A percentile compares a stretch with the other conserved stretches of the same genome.
Conservation (phyloP, 2,329 filamentous ascomycete species). For the Trichophyton schoenleinii region DNA sequence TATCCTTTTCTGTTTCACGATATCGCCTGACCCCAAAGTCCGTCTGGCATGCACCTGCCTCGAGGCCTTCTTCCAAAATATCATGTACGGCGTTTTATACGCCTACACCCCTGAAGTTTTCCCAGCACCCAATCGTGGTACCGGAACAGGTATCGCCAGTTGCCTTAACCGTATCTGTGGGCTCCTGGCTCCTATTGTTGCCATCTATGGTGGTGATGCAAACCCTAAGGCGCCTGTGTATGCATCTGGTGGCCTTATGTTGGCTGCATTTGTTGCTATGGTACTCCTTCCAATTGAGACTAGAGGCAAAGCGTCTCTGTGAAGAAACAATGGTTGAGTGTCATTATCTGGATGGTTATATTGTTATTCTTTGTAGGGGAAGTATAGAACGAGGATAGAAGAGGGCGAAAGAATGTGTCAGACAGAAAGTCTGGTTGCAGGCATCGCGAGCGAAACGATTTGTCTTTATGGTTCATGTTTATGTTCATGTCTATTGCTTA, state of each 20-base stretch:
- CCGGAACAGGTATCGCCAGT: conserved; percentile 39
- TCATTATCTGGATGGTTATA: not conserved
- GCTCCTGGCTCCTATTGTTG: conserved; percentile 35
- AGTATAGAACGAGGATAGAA: not conserved
- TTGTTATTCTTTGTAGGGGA: not conserved
- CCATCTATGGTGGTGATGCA: conserved; percentile 27
- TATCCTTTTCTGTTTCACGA: conserved; percentile 44
- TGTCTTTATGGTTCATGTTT: not conserved
- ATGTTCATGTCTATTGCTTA: not conserved
- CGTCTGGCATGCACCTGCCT: conserved; percentile 42
- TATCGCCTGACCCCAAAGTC: conserved; percentile 35
- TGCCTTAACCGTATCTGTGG: conserved; percentile 35
- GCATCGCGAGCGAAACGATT: not conserved
- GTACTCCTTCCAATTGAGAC: conserved; percentile 36
- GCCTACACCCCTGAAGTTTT: conserved; percentile 50
- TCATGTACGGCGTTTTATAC: conserved; percentile 46
- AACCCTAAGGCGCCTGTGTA: conserved; percentile 36
- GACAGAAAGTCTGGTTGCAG: not conserved
- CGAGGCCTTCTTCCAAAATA: conserved; percentile 46
- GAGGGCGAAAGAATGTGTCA: not conserved
- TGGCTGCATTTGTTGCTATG: conserved; percentile 37
- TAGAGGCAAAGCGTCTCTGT: conserved; percentile 31
- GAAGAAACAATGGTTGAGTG: conserved; percentile 48
- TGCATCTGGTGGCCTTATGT: conserved; percentile 32
- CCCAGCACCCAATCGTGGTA: conserved; percentile 43